Base-by-base conservation (phyloP, 2,329 filamentous ascomycete genomes). In the Triangularia verruculosa region DNA sequence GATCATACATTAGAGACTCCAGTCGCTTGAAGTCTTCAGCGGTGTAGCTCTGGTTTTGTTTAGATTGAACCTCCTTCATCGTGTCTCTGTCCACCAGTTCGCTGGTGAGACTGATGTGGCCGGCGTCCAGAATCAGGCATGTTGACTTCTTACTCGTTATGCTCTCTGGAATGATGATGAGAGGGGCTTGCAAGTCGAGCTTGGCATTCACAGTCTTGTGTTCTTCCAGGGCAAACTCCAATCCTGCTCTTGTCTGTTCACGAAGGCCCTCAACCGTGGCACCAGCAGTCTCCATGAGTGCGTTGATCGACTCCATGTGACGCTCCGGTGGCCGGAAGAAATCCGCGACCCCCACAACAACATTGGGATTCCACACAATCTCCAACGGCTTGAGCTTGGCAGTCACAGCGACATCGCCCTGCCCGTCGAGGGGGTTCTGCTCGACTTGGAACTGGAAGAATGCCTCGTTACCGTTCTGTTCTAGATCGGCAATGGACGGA, bases 141-240 rank as follows among this genome's bases (percentile, higher is more conserved):
- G 92, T 90, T 0, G 92, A 92, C 66, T 86, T 89, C 71, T 89
- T 82, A 22, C 88, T 86, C 0, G 89, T 94, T 63, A 99, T 95
- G 72, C 90, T 97, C 73, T 98, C 93, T 0, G 95, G 95, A 9
- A 99, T 87, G 67, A 99, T 98, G 69, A 99, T 96, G 1, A 99
- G 85, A 34, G 95, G 95, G 0, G 95, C 95, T 74, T 97, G 93
- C 12, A 99, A 86, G 75, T 99, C 95, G 52, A 99, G 83, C 70
- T 98, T 92, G 13, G 94, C 94, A 71, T 99, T 97, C 74, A 99
- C 89, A 1, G 95, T 98, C 80, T 97, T 98, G 82, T 99, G 95
- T 74, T 99, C 96, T 72, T 97, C 91, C 2, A 99, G 80, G 0
- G 95, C 96, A 77, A 97, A 99, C 76, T 99, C 93, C 32, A 99